phyloP scores from a whole-genome alignment of 768 basidiomycete genomes.

The Auricularia auricula-judae region DNA sequence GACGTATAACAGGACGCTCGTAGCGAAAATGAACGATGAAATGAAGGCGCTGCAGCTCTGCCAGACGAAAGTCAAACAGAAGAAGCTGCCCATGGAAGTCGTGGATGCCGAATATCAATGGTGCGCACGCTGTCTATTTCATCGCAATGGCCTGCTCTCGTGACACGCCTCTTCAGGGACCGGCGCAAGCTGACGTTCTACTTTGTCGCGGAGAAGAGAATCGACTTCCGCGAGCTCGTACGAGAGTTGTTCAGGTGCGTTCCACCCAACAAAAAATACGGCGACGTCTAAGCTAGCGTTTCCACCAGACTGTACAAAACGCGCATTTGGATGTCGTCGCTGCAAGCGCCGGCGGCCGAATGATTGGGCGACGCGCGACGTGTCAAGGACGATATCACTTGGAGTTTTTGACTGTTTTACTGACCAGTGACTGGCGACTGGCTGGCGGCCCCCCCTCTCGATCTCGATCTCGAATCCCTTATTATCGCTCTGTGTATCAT shows the following conservation, averaged over 20 bases:
- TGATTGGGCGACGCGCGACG: background rate
- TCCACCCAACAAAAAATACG: background rate
- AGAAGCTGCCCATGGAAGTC: constrained; percentile 96
- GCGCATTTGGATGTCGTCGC: constrained; percentile 88
- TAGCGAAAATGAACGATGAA: constrained; percentile 83
- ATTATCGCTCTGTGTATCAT: constrained; percentile 1
- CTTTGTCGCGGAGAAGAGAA: constrained; percentile 90
- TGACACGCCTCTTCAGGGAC: constrained; percentile 46
- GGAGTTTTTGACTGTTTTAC: too few relatives aligned
- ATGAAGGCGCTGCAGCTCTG: constrained; percentile 84
- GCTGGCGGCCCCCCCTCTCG: background rate
- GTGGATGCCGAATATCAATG: constrained; percentile 98
- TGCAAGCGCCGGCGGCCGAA: constrained; percentile 13
- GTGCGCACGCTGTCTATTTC: constrained; percentile 31
- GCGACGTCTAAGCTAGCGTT: background rate
- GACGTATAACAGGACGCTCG: constrained; percentile 42
- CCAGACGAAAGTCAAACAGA: constrained; percentile 82
- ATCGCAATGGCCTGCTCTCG: too few relatives aligned
- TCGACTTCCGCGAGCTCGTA: constrained; percentile 93
- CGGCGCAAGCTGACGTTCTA: constrained; percentile 97
- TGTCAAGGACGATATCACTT: background rate
- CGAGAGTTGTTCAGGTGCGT: constrained; percentile 82
- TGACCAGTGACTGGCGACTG: background rate
- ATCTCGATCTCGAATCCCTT: constrained; percentile 1
- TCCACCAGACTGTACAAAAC: constrained; percentile 73